These are phyloP conservation scores for Discostella stelligeroides DNA, from an alignment of 108 stramenopile species.

Conservation along the genomic window DNA sequence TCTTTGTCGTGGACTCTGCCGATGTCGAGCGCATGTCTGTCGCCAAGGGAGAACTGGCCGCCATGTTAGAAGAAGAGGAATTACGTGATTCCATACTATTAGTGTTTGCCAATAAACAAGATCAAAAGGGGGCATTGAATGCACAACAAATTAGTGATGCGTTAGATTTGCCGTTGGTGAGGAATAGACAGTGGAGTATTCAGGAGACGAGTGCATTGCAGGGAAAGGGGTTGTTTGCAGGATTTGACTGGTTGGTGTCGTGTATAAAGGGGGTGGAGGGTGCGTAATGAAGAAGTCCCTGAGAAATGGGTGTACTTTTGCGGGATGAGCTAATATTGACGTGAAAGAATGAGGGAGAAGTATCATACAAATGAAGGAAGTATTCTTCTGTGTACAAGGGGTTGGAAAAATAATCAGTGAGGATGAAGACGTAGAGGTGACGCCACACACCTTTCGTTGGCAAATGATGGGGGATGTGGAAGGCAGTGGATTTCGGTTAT, in stretches of 20 bases:
- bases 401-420: neutral
- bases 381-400: neutral
- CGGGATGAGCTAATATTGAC: too few species aligned
- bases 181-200: slow-evolving; percentile 98
- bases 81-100: slow-evolving; percentile 94
- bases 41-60: slow-evolving; percentile 93
- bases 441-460: neutral
- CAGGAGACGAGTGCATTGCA: slow-evolving; percentile 99
- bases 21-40: slow-evolving; percentile 95
- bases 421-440: neutral
- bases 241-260: slow-evolving; percentile 98
- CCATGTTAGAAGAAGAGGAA: slow-evolving; percentile 99
- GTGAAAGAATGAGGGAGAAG: neutral
- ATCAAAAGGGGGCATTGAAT: slow-evolving; percentile 98
- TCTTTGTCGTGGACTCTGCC: slow-evolving; percentile 98
- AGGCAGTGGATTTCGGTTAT: neutral
- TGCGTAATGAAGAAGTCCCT: neutral
- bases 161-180: slow-evolving; percentile 93
- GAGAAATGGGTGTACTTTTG: too few species aligned
- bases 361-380: neutral
- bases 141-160: slow-evolving; percentile 97
- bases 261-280: slow-evolving; percentile 92
- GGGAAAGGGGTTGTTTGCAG: slow-evolving; percentile 98
- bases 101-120: slow-evolving; percentile 99
- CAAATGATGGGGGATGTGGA: neutral